Evolutionary conservation across 331 rosid species (phyloP).

Genomic region (Stylosanthes scabra): DNA sequence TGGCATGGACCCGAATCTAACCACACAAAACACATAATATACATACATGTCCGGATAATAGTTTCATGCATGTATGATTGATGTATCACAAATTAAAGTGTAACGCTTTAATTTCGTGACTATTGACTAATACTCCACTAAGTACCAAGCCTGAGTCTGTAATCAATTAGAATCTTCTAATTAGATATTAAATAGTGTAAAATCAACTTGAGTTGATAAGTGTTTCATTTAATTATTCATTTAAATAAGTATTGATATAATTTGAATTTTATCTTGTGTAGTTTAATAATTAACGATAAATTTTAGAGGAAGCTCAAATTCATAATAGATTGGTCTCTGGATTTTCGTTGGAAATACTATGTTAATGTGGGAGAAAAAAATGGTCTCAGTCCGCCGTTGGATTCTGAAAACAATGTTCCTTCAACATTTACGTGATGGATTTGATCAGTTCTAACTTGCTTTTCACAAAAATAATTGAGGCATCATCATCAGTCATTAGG

Average conservation of each 20-base stretch:
- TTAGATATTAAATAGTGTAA: neutral
- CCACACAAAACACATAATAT: neutral
- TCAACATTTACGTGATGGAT: neutral
- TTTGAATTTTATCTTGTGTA: too few relatives aligned
- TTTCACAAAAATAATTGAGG: constrained; percentile 1
- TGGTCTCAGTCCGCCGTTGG: neutral
- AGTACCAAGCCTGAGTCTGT: neutral
- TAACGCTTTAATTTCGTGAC: constrained; percentile 31
- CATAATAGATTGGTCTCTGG: too few relatives aligned
- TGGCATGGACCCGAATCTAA: neutral
- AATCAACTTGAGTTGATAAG: neutral
- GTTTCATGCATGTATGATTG: neutral
- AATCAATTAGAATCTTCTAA: too few relatives aligned
- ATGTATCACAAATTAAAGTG: neutral
- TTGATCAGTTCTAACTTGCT: neutral
- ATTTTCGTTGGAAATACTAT: too few relatives aligned
- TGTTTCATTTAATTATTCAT: too few relatives aligned
- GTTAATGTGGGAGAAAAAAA: too few relatives aligned
- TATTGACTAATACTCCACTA: constrained; percentile 34
- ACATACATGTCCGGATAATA: neutral
- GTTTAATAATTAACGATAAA: too few relatives aligned
- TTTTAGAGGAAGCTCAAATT: too few relatives aligned
- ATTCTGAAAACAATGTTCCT: neutral
- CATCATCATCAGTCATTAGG: neutral
- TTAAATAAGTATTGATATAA: too few relatives aligned